These are phyloP conservation scores for Phoenix dactylifera DNA, from an alignment of 176 grass and related monocot species.

Conservation along the genomic window DNA sequence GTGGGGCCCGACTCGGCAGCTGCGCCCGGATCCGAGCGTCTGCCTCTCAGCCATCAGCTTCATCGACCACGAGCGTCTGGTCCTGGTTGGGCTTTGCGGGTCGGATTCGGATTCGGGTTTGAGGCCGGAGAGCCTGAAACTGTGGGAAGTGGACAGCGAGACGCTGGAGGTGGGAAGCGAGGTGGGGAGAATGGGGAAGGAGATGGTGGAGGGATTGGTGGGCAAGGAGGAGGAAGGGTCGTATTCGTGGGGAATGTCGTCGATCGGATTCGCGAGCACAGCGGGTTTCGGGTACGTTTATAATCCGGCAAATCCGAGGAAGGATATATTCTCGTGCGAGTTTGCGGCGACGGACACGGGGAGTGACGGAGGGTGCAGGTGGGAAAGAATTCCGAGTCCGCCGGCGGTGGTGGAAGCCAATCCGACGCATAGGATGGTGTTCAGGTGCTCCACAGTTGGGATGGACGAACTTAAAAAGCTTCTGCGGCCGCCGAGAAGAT, in stretches of 20 bases:
- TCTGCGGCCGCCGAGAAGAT: too few species aligned
- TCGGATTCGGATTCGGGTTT: slow-evolving; percentile 4
- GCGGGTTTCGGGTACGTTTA: slow-evolving; percentile 66
- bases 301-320: slow-evolving; percentile 49
- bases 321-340: slow-evolving; percentile 54
- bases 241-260: neutral
- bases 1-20: slow-evolving; percentile 42
- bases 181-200: slow-evolving; percentile 36
- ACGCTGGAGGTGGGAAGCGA: slow-evolving; percentile 20
- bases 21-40: slow-evolving; percentile 20
- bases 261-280: slow-evolving; percentile 50
- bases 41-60: slow-evolving; percentile 35
- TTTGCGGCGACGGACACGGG: neutral
- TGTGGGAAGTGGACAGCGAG: slow-evolving; percentile 64
- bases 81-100: slow-evolving; percentile 48
- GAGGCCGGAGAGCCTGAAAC: slow-evolving; percentile 21
- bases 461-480: slow-evolving; percentile 28
- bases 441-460: slow-evolving; percentile 48
- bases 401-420: slow-evolving; percentile 27
- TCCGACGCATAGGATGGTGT: slow-evolving; percentile 31
- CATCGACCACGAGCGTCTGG: slow-evolving; percentile 22
- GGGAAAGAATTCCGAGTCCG: slow-evolving; percentile 60
- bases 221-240: slow-evolving; percentile 28
- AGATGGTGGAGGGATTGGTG: slow-evolving; percentile 39
- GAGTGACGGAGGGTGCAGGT: slow-evolving; percentile 25